phyloP scores from a whole-genome alignment of 305 asterid genomes.

The Rubia tinctorum region DNA sequence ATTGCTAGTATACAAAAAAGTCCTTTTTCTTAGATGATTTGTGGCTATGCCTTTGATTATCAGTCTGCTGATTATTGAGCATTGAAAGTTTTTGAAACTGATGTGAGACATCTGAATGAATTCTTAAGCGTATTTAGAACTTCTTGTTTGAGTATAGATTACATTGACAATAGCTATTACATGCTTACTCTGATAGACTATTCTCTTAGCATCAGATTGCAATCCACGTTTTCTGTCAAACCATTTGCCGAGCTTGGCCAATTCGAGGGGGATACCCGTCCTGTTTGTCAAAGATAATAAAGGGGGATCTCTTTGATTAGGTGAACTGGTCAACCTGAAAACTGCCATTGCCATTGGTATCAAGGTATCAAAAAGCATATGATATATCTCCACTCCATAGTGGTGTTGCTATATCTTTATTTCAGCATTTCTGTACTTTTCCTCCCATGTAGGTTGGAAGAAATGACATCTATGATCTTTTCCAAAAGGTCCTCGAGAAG shows the following conservation, averaged over 20 bases:
- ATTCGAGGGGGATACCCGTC: conserved; percentile 68
- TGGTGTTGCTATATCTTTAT: neutral
- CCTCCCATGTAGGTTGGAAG: conserved; percentile 53
- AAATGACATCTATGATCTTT: conserved; percentile 45
- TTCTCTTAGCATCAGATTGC: conserved; percentile 74
- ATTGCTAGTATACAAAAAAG: neutral
- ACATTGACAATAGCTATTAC: neutral
- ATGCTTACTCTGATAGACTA: conserved; percentile 40
- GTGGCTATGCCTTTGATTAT: neutral
- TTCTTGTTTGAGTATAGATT: neutral
- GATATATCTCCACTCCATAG: neutral
- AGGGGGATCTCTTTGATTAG: conserved; percentile 71
- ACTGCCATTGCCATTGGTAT: conserved; percentile 80
- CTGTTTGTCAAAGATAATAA: conserved; percentile 55
- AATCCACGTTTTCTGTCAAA: conserved; percentile 73
- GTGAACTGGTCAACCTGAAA: conserved; percentile 72
- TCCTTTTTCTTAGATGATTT: too few relatives aligned
- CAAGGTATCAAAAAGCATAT: conserved; percentile 38
- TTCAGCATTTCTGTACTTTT: conserved; percentile 1
- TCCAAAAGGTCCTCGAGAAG: conserved; percentile 36
- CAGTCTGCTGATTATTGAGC: neutral
- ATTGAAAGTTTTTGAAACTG: neutral
- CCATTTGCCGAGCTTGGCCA: conserved; percentile 68
- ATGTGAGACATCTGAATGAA: too few relatives aligned
- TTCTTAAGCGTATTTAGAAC: conserved; percentile 12